These are phyloP conservation scores for Xylaria sp. DNA, from an alignment of 2,329 filamentous ascomycete genomes.

Conservation along the genomic window DNA sequence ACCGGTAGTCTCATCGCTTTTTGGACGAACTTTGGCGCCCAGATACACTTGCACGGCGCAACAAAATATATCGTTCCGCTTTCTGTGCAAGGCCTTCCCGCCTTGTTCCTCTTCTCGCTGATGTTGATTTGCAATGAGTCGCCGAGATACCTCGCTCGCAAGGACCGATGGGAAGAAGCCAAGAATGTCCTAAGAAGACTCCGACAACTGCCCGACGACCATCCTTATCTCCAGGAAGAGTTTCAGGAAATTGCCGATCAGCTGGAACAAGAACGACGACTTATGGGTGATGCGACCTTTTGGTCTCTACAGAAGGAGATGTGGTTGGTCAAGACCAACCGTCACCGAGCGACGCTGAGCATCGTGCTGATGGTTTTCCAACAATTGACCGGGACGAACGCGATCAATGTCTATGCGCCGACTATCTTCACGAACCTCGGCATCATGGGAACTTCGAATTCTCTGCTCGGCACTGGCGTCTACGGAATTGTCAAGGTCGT, in stretches of 20 bases:
- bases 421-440: conserved; percentile 51
- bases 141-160: conserved; percentile 72
- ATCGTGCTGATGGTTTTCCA: conserved; percentile 73
- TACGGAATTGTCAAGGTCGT: conserved; percentile 72
- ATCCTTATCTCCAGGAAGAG: conserved; percentile 68
- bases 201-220: conserved; percentile 63
- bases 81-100: conserved; percentile 71
- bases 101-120: conserved; percentile 65
- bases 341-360: conserved; percentile 72
- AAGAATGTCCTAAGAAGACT: conserved; percentile 64
- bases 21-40: conserved; percentile 64
- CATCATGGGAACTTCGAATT: conserved; percentile 59
- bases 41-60: conserved; percentile 50
- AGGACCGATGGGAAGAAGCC: conserved; percentile 73
- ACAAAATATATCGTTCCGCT: conserved; percentile 68
- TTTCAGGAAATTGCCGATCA: conserved; percentile 70
- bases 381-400: conserved; percentile 72
- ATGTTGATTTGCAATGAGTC: conserved; percentile 74
- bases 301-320: conserved; percentile 73
- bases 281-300: conserved; percentile 63
- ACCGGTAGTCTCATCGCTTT: conserved; percentile 57
- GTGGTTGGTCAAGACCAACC: conserved; percentile 69
- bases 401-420: conserved; percentile 52
- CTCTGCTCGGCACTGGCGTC: conserved; percentile 71
- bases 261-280: conserved; percentile 70